Evolutionary conservation across 495 filamentous ascomycete genomes (phyloP).

Genomic region (Podospora appendiculata): DNA sequence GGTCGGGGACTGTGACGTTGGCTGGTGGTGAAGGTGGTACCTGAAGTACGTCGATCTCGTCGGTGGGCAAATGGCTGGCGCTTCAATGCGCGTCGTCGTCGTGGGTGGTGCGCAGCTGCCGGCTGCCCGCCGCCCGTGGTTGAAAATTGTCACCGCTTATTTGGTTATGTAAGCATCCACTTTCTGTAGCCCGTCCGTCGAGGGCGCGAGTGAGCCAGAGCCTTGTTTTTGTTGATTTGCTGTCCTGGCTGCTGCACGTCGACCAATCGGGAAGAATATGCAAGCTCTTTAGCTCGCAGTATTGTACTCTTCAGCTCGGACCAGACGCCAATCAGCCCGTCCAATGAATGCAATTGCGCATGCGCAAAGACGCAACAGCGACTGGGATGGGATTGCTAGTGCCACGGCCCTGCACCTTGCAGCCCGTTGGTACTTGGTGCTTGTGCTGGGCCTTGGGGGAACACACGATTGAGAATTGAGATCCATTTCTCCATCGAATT

Average conservation of each 20-base stretch:
- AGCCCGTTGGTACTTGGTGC: too few relatives aligned
- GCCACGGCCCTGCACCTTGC: too few relatives aligned
- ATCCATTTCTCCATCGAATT: neutral
- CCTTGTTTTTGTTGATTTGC: too few relatives aligned
- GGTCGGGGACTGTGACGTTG: neutral
- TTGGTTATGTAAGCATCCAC: conserved; percentile 16
- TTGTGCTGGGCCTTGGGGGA: too few relatives aligned
- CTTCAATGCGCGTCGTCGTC: conserved; percentile 2
- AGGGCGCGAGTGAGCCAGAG: neutral
- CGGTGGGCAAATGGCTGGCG: neutral
- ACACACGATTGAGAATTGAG: too few relatives aligned
- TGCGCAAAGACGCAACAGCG: neutral
- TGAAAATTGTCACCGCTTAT: conserved; percentile 17
- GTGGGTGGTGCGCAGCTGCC: too few relatives aligned
- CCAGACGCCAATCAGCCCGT: neutral
- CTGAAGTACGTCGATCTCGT: neutral
- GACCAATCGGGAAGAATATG: conserved; percentile 14
- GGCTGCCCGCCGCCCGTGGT: neutral
- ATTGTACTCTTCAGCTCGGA: conserved; percentile 8
- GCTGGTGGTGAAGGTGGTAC: neutral
- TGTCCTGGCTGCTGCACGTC: neutral
- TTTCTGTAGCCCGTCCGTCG: neutral
- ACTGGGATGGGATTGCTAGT: neutral
- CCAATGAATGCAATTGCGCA: conserved; percentile 9
- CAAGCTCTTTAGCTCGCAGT: conserved; percentile 12